Evolutionary conservation across 2,329 filamentous ascomycete species (phyloP).

Genomic region (Dothidotthia symphoricarpi): DNA sequence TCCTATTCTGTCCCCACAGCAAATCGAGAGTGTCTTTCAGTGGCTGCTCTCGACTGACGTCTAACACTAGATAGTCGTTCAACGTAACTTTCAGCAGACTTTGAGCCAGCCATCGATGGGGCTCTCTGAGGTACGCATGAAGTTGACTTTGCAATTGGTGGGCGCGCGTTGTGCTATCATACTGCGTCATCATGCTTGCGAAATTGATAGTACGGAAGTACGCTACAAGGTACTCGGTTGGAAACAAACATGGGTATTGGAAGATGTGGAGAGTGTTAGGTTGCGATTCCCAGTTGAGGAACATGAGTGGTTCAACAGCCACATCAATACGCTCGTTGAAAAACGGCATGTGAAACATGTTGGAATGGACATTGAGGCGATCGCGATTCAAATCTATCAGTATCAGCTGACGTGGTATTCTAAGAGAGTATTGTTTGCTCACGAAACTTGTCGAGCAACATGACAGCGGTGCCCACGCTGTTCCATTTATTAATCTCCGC

Average conservation of each 20-base stretch:
- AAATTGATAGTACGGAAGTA: conserved; percentile 91
- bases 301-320: conserved; percentile 64
- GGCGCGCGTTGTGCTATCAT: conserved; percentile 51
- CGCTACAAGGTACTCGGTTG: conserved; percentile 66
- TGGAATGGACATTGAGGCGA: conserved; percentile 52
- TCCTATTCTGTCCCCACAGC: conserved; percentile 79
- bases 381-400: conserved; percentile 19
- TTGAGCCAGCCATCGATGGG: conserved; percentile 26
- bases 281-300: conserved; percentile 66
- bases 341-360: conserved; percentile 72
- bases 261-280: conserved; percentile 70
- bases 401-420: conserved; percentile 9
- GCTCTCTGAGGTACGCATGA: conserved; percentile 23
- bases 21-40: conserved; percentile 66
- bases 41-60: conserved; percentile 44
- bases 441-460: conserved; percentile 71
- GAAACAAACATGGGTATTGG: conserved; percentile 78
- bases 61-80: conserved; percentile 45
- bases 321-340: conserved; percentile 74
- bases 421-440: conserved; percentile 2
- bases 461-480: conserved; percentile 73
- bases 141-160: conserved; percentile 29
- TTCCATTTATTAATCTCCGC: conserved; percentile 68
- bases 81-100: conserved; percentile 37
- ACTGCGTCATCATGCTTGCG: conserved; percentile 76